Conservation (phyloP, 2,329 filamentous ascomycete genomes). For the Epichloe gansuensis region DNA sequence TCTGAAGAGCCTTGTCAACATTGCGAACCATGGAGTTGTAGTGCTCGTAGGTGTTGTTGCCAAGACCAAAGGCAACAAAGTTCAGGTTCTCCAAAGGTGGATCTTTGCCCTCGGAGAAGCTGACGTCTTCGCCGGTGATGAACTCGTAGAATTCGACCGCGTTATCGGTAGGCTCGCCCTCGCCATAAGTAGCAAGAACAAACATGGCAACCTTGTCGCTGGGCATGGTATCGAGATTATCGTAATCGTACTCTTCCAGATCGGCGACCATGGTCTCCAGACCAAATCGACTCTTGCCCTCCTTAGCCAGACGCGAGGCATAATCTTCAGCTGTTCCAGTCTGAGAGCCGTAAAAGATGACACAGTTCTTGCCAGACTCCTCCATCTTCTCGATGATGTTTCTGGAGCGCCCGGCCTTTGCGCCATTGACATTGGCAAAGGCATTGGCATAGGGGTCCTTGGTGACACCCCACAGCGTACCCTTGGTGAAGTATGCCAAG, state of each 20-base stretch:
- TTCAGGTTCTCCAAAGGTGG: constrained; percentile 71
- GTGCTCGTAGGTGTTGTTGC: constrained; percentile 99
- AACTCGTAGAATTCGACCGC: constrained; percentile 99
- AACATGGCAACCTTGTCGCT: constrained; percentile 90
- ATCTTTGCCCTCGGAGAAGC: constrained; percentile 65
- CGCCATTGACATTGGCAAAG: constrained; percentile 53
- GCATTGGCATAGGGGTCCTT: constrained; percentile 81
- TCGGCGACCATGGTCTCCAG: constrained; percentile 98
- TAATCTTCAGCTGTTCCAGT: constrained; percentile 98
- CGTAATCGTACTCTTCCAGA: constrained; percentile 93
- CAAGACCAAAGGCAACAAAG: constrained; percentile 89
- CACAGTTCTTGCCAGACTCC: constrained; percentile 88
- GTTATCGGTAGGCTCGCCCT: constrained; percentile 97
- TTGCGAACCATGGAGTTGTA: constrained; percentile 98
- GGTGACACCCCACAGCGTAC: constrained; percentile 77
- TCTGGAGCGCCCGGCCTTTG: constrained; percentile 71
- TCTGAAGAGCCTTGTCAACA: constrained; percentile 67
- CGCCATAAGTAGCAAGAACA: constrained; percentile 91
- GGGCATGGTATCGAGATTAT: constrained; percentile 80
- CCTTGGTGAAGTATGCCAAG: constrained; percentile 94
- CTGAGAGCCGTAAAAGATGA: constrained; percentile 97
- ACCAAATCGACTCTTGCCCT: constrained; percentile 90
- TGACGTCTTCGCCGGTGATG: constrained; percentile 65
- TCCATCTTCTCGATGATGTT: constrained; percentile 96
- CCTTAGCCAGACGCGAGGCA: constrained; percentile 88